These are phyloP conservation scores for Arxiozyma telluris DNA, from an alignment of 1,139 yeast species.

Conservation along the genomic window DNA sequence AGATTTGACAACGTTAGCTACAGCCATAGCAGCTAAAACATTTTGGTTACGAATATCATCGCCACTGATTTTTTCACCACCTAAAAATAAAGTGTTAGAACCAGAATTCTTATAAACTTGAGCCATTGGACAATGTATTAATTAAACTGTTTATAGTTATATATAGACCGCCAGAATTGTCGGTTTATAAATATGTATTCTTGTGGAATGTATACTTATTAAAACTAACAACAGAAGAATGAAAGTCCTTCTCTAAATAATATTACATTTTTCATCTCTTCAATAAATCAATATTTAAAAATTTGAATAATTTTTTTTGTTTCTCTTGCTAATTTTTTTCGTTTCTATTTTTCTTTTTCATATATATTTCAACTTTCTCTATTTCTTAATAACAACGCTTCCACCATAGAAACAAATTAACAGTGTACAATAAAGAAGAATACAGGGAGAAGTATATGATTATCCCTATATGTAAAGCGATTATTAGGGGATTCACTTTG, in stretches of 20 bases:
- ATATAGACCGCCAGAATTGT: background rate
- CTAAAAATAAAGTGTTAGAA: slow-evolving; percentile 85
- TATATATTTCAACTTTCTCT: background rate
- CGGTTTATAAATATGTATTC: background rate
- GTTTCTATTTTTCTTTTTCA: background rate
- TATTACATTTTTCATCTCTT: background rate
- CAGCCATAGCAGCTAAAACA: slow-evolving; percentile 91
- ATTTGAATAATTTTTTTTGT: too few relatives aligned
- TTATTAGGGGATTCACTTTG: too few relatives aligned
- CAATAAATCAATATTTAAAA: too few relatives aligned
- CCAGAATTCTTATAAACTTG: slow-evolving; percentile 60
- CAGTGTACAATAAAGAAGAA: too few relatives aligned
- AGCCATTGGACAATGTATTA: slow-evolving; percentile 35
- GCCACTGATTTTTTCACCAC: slow-evolving; percentile 94
- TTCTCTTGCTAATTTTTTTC: too few relatives aligned
- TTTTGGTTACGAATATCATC: slow-evolving; percentile 95
- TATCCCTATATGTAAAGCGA: too few relatives aligned
- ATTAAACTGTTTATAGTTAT: slow-evolving; percentile 4
- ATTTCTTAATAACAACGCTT: background rate
- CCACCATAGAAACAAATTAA: background rate
- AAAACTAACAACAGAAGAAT: too few relatives aligned
- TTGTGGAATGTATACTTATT: background rate
- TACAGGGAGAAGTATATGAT: too few relatives aligned
- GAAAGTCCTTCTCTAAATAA: background rate
- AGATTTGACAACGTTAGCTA: slow-evolving; percentile 94